A percentile compares a stretch with the other conserved stretches of the same genome.
phyloP scores from a whole-genome alignment of 176 grass and related monocot genomes.

The Elymus sibiricus region DNA sequence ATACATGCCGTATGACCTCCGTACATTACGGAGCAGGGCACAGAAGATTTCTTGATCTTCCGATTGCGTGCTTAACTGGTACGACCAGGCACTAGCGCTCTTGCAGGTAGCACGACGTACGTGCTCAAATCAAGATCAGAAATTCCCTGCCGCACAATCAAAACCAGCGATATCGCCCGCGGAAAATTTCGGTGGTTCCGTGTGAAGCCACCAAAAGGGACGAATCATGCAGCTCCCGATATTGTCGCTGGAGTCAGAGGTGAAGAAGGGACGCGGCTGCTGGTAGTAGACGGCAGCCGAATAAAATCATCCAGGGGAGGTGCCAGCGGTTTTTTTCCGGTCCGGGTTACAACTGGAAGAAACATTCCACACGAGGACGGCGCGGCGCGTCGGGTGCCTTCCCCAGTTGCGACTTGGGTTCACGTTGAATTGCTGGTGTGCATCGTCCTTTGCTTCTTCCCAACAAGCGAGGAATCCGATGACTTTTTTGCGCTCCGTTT shows the following conservation, averaged over 20 bases:
- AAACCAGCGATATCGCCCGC: background rate
- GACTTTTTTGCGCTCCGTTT: background rate
- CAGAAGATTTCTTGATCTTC: background rate
- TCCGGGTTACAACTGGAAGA: background rate
- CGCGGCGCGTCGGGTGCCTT: background rate
- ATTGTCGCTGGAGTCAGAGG: background rate
- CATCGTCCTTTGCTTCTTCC: background rate
- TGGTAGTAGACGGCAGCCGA: background rate
- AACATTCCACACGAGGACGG: background rate
- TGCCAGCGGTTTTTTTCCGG: background rate
- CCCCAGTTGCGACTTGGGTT: background rate
- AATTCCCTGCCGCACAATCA: background rate
- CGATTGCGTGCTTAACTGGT: background rate
- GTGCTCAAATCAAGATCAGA: too few relatives aligned
- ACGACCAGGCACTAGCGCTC: too few relatives aligned
- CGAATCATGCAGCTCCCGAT: background rate
- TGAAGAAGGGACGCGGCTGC: conserved; percentile 18
- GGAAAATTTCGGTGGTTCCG: background rate
- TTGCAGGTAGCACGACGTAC: background rate
- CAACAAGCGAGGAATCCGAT: background rate
- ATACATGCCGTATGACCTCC: background rate
- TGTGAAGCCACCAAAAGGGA: background rate
- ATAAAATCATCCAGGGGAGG: conserved; percentile 15
- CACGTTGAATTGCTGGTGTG: background rate
- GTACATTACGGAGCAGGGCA: background rate